Evolutionary conservation across 2,329 filamentous ascomycete species (phyloP).

Genomic region (Zymoseptoria pseudotritici): DNA sequence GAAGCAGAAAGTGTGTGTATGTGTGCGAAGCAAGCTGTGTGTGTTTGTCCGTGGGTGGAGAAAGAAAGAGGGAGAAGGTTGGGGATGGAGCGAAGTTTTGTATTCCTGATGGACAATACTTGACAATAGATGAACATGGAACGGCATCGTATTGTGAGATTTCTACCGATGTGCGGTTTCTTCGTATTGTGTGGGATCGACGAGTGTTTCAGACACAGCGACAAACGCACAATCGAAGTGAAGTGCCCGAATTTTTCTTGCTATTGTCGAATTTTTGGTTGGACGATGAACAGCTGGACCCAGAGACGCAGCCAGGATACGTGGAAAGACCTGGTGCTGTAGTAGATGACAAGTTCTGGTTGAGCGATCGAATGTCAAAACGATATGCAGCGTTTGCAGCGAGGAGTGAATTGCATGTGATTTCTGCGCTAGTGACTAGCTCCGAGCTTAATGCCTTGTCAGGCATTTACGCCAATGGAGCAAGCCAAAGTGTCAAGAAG

Average conservation of each 20-base stretch:
- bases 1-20: background rate
- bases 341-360: no score
- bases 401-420: background rate
- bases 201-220: background rate
- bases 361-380: background rate
- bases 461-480: background rate
- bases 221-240: background rate
- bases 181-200: background rate
- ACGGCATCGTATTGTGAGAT: background rate
- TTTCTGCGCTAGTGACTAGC: background rate
- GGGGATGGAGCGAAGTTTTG: background rate
- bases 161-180: background rate
- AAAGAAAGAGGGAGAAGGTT: background rate
- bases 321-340: no score
- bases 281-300: background rate
- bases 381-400: background rate
- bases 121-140: background rate
- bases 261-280: background rate
- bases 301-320: no score
- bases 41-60: background rate
- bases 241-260: background rate
- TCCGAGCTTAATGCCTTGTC: background rate
- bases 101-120: background rate
- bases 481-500: background rate
- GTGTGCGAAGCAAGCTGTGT: background rate